These are phyloP conservation scores for Euryodendron excelsum DNA, from an alignment of 148 eudicot genomes.

Conservation along the genomic window DNA sequence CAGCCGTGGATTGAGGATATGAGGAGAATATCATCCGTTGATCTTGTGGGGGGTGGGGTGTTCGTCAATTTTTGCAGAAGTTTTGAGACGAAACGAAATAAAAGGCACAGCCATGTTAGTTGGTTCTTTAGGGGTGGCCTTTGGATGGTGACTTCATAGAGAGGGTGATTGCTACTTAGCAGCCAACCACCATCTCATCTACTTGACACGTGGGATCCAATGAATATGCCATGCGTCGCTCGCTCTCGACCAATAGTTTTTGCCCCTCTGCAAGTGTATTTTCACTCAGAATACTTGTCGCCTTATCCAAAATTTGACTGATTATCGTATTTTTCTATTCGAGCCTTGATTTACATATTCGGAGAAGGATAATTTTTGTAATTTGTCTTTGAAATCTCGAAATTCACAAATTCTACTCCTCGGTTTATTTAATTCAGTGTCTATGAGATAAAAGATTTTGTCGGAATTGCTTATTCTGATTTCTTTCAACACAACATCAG, in stretches of 20 bases:
- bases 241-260: not conserved
- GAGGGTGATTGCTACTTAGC: not conserved
- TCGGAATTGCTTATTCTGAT: too few relatives aligned
- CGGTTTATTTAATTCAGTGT: too few relatives aligned
- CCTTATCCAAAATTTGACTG: too few relatives aligned
- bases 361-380: too few relatives aligned
- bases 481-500: too few relatives aligned
- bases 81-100: too few relatives aligned
- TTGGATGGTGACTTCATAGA: too few relatives aligned
- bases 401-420: too few relatives aligned
- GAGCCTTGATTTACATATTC: too few relatives aligned
- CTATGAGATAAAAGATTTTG: too few relatives aligned
- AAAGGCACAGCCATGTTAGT: slow-evolving; percentile 4
- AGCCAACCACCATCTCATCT: slow-evolving; percentile 4
- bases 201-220: not conserved
- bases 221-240: not conserved
- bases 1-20: slow-evolving; percentile 1
- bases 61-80: not conserved
- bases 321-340: too few relatives aligned
- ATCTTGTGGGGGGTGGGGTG: not conserved
- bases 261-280: not conserved
- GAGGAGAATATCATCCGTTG: not conserved
- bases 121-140: not conserved
- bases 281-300: not conserved
- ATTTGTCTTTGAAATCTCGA: too few relatives aligned